Conservation (phyloP, 2,329 filamentous ascomycete species). For the Beauveria sp. region DNA sequence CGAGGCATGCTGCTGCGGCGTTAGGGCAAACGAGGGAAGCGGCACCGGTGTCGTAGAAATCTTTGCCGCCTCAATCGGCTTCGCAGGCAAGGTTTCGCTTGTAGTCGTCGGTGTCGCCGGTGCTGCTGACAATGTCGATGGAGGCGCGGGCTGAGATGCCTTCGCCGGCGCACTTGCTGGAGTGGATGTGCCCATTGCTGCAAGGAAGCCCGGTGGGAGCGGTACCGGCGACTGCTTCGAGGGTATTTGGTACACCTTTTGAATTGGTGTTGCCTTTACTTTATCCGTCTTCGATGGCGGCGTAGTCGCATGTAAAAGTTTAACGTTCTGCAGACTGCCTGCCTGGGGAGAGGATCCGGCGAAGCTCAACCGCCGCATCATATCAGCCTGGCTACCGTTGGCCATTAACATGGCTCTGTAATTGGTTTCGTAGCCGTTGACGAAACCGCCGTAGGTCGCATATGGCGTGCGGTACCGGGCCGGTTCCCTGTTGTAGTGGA, state of each 20-base stretch:
- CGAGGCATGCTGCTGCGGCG: not conserved
- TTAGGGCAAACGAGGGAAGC: slow-evolving; percentile 17
- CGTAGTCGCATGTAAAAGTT: slow-evolving; percentile 13
- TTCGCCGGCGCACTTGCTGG: slow-evolving; percentile 13
- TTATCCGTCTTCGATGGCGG: slow-evolving; percentile 14
- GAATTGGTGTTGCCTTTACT: slow-evolving; percentile 17
- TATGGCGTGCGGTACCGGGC: slow-evolving; percentile 54
- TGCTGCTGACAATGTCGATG: not conserved
- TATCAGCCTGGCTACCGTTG: slow-evolving; percentile 17
- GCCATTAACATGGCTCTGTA: slow-evolving; percentile 36
- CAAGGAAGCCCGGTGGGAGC: slow-evolving; percentile 34
- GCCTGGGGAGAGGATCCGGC: not conserved
- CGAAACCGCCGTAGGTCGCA: slow-evolving; percentile 48
- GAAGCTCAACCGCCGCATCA: slow-evolving; percentile 14
- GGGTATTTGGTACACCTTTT: slow-evolving; percentile 29
- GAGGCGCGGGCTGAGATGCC: slow-evolving; percentile 2
- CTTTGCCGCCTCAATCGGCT: not conserved
- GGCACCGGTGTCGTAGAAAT: slow-evolving; percentile 26
- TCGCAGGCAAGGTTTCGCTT: not conserved
- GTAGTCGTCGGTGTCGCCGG: not conserved
- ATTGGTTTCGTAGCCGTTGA: slow-evolving; percentile 52
- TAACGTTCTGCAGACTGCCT: not conserved
- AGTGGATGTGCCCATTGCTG: slow-evolving; percentile 29
- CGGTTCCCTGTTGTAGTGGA: slow-evolving; percentile 50
- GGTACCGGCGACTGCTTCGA: slow-evolving; percentile 37